Base-by-base conservation (phyloP, 2,329 filamentous ascomycete genomes). In the Fusarium protoensiforme region DNA sequence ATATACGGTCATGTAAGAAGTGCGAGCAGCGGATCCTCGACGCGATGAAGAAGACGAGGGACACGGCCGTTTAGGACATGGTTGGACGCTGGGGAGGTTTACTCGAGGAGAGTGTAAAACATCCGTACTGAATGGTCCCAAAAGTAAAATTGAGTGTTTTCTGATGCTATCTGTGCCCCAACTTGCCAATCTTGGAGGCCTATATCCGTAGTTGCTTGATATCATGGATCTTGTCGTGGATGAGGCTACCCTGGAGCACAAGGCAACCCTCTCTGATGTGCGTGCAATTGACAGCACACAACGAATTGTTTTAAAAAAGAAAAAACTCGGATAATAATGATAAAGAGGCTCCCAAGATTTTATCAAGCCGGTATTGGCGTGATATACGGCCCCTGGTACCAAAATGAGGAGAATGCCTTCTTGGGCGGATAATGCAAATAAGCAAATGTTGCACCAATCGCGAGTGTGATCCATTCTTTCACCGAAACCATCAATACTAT, bases 361-460 rank as follows among this genome's bases (percentile, higher is more conserved):
- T 13, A 1, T 29, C 0, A n/a, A 13, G 1, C 3, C 6, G 24
- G 24, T 3, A 29, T n/a, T 29, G 9, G 13, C 31, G 6, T 13
- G 16, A 31, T 29, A 18, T 56, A 14, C 8, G 18, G 31, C 13
- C 18, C 16, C 5, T 36, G 58, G 3, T 7, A 13, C 20, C 10
- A 4, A 5, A 36, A 16, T 16, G 7, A 62, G n/a, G 24, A 11
- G 8, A 31, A n/a, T 38, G n/a, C 13, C 27, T 33, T 22, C 22
- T 31, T 7, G 24, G 22, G 54, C 16, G 33, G 39, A 29, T 22
- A 29, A 83, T 83, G 80, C 81, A 79, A 41, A 43, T 81, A 83
- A 79, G 68, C 79, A 75, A 66, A 72, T 63, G 78, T 51, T 82
- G 80, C 79, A 79, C 31, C 63, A 81, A 83, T 81, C 81, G 81